A percentile compares a stretch with the other conserved stretches of the same genome.
Evolutionary conservation across 352 stramenopile species (phyloP).

Genomic region (Blastocystis sp.): DNA sequence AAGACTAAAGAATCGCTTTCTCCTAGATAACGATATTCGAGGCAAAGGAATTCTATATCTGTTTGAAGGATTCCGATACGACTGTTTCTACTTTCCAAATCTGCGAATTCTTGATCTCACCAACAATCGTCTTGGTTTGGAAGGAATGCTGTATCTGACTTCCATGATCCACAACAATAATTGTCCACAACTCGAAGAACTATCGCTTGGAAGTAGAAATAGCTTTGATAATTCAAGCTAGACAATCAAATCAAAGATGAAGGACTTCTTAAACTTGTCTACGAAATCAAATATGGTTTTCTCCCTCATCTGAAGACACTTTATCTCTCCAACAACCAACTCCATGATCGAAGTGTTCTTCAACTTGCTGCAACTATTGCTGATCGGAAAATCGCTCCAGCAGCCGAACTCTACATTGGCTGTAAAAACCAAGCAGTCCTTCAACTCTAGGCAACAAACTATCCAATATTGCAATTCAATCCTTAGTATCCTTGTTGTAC

Average conservation of each 20-base stretch:
- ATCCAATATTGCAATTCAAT: not conserved
- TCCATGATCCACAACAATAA: slow-evolving; percentile 58
- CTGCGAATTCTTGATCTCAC: slow-evolving; percentile 43
- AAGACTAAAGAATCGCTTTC: not conserved
- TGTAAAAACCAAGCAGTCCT: not conserved
- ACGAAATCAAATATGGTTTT: slow-evolving; percentile 29
- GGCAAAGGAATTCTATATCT: slow-evolving; percentile 23
- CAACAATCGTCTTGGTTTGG: slow-evolving; percentile 11
- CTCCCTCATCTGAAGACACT: slow-evolving; percentile 31
- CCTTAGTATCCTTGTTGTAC: slow-evolving; percentile 41
- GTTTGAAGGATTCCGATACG: slow-evolving; percentile 11
- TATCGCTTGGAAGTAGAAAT: slow-evolving; percentile 16
- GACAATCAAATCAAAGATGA: slow-evolving; percentile 31
- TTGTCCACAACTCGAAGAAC: slow-evolving; percentile 32
- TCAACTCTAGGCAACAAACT: slow-evolving; percentile 13
- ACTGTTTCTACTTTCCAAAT: slow-evolving; percentile 20
- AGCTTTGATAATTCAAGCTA: not conserved
- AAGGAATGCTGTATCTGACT: slow-evolving; percentile 17
- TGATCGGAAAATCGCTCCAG: not conserved
- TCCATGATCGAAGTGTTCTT: slow-evolving; percentile 24
- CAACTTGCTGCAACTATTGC: not conserved
- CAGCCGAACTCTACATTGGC: slow-evolving; percentile 31
- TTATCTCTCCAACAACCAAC: slow-evolving; percentile 45
- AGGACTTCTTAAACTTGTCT: slow-evolving; percentile 41
- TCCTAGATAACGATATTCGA: not conserved